Evolutionary conservation across 1,139 yeast genomes (phyloP).

Genomic region (Saccharomyces hybrid): DNA sequence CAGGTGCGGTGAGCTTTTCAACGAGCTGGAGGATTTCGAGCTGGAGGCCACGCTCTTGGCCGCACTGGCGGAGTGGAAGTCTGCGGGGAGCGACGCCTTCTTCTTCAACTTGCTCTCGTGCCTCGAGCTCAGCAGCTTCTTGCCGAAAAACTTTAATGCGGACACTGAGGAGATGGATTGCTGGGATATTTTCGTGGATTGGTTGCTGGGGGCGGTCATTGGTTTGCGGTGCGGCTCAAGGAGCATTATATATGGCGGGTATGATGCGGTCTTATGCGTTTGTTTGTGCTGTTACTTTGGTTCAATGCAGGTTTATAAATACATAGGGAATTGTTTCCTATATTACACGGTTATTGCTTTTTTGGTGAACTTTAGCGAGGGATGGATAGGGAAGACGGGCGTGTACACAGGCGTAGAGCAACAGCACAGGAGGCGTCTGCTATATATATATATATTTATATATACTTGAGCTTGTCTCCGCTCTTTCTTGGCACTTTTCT

Average conservation of each 20-base stretch:
- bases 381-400: not conserved
- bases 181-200: conserved; percentile 4
- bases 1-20: not conserved
- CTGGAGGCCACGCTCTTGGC: not conserved
- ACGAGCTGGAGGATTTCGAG: not conserved
- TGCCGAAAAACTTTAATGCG: conserved; percentile 18
- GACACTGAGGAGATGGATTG: conserved; percentile 10
- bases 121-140: conserved; percentile 14
- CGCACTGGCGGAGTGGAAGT: not conserved
- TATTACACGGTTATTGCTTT: not conserved
- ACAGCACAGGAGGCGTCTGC: not conserved
- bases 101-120: conserved; percentile 1
- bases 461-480: not conserved
- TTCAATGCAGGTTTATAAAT: not conserved
- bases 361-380: not conserved
- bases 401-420: not conserved
- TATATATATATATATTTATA: not conserved
- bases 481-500: not conserved
- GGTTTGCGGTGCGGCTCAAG: not conserved
- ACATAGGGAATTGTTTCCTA: not conserved
- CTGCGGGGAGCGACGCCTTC: not conserved
- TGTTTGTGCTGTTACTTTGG: not conserved
- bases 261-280: not conserved
- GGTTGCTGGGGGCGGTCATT: conserved; percentile 3
- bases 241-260: not conserved